Conservation (phyloP, 2,329 filamentous ascomycete genomes). For the Epichloe glyceriae region DNA sequence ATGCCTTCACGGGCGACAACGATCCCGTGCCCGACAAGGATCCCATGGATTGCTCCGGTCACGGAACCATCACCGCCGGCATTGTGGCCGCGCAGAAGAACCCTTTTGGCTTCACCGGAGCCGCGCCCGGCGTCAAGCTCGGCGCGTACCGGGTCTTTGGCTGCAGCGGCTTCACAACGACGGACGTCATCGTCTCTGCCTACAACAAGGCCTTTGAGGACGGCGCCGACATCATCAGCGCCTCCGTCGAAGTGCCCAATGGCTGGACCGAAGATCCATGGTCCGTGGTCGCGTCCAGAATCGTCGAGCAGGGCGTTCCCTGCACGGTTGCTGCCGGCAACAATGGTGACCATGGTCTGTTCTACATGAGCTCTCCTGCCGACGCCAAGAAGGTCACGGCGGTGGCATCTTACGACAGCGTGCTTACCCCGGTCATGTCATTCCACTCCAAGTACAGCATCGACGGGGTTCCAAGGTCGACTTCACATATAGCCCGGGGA, state of each 20-base stretch:
- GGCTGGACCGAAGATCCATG: constrained; percentile 19
- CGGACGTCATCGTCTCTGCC: constrained; percentile 26
- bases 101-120: constrained; percentile 24
- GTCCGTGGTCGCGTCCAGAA: constrained; percentile 26
- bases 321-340: constrained; percentile 31
- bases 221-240: constrained; percentile 24
- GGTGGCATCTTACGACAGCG: constrained; percentile 30
- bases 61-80: constrained; percentile 33
- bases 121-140: constrained; percentile 25
- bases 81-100: constrained; percentile 29
- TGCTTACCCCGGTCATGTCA: constrained; percentile 24
- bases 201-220: constrained; percentile 28
- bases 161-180: constrained; percentile 17
- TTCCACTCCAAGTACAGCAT: constrained; percentile 24
- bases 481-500: not conserved
- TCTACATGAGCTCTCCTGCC: constrained; percentile 25
- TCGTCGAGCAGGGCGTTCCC: constrained; percentile 29
- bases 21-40: constrained; percentile 22
- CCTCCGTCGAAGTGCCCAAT: constrained; percentile 10
- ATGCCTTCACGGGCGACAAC: constrained; percentile 17
- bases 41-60: constrained; percentile 26
- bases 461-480: constrained; percentile 5
- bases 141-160: constrained; percentile 26
- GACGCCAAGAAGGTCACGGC: constrained; percentile 28
- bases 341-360: constrained; percentile 27